Base-by-base conservation (phyloP, 352 stramenopile genomes). In the Nothophytophthora sp. region DNA sequence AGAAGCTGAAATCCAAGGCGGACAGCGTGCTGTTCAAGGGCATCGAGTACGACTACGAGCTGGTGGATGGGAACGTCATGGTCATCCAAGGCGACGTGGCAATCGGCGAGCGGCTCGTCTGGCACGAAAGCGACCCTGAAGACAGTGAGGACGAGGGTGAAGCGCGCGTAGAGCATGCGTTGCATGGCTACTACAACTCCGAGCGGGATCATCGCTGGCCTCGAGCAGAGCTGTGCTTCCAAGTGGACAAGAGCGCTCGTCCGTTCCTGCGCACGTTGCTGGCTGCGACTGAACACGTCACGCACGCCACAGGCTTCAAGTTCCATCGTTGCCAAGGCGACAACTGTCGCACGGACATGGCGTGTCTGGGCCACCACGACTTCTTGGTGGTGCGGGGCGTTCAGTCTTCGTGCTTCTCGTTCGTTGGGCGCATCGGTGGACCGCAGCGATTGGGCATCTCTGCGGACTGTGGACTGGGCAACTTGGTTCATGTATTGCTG, bases 101-200 rank as follows among this genome's bases (percentile, higher is more conserved):
- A 12, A 89, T 91, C 44, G 81, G 81, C 20, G 65, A 86, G 60
- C 51, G 79, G 1, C 49, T 76, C 37, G 50, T 55, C 5, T 81
- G 72, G 68, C 10, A 69, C 10, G 42, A 63, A 15, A 32, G 40
- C 13, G 56, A 76, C 32, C 39, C 46, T 18, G 33, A 41, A 6
- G 32, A 63, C 16, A 16, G 40, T 19, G 20, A 49, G 15, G n/a
- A 38, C 5, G 42, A 56, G 20, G 30, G 36, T 4, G 50, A 35
- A 0, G 59, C 49, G 5, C 70, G 60, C 13, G 57, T 50, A 13
- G 57, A 71, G 23, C 66, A 70, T 4, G 48, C 78, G 24, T 33
- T 90, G 13, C 84, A 94, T 41, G 83, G 83, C 13, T 94, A 94
- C 60, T 94, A 86, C 65, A 90, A 94, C 50, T 60, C 75, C 7